Conservation (phyloP, 2,329 filamentous ascomycete species). For the Exophiala alcalophila region DNA sequence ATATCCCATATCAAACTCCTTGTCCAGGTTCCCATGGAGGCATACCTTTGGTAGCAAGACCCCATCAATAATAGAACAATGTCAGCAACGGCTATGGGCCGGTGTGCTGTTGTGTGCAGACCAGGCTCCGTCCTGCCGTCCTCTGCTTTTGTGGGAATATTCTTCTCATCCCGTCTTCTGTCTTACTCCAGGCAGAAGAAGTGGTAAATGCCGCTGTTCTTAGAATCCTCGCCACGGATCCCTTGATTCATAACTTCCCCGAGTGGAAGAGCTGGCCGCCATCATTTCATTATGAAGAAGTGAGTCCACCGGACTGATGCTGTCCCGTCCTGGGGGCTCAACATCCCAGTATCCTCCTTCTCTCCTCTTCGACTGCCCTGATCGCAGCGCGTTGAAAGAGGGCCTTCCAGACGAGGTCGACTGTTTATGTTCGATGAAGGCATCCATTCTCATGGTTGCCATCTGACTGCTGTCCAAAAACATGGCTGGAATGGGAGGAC, state of each 20-base stretch:
- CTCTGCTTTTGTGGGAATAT: conserved; percentile 9
- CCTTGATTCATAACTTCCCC: conserved; percentile 22
- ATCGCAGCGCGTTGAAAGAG: conserved; percentile 27
- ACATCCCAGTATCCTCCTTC: conserved; percentile 33
- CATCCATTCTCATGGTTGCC: conserved; percentile 86
- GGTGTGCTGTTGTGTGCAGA: no score
- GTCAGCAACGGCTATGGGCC: no score
- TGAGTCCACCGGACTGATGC: conserved; percentile 26
- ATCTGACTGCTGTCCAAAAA: conserved; percentile 27
- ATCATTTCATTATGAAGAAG: conserved; percentile 27
- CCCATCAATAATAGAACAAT: no score
- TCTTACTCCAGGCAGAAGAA: no score
- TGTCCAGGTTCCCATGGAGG: no score
- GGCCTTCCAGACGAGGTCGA: conserved; percentile 24
- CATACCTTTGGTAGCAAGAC: no score
- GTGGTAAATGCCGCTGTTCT: no score
- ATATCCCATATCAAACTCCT: no score
- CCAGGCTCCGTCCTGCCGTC: conserved; percentile 16
- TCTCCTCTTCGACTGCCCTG: conserved; percentile 28
- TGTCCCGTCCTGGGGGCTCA: conserved; percentile 24
- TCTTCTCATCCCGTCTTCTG: conserved; percentile 7
- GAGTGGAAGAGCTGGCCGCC: conserved; percentile 24
- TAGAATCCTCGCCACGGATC: conserved; percentile 27
- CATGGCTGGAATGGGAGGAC: conserved; percentile 66
- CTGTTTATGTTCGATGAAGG: conserved; percentile 66